Evolutionary conservation across 1,284 basidiomycete genomes (phyloP).

Genomic region (Malassezia caprae): DNA sequence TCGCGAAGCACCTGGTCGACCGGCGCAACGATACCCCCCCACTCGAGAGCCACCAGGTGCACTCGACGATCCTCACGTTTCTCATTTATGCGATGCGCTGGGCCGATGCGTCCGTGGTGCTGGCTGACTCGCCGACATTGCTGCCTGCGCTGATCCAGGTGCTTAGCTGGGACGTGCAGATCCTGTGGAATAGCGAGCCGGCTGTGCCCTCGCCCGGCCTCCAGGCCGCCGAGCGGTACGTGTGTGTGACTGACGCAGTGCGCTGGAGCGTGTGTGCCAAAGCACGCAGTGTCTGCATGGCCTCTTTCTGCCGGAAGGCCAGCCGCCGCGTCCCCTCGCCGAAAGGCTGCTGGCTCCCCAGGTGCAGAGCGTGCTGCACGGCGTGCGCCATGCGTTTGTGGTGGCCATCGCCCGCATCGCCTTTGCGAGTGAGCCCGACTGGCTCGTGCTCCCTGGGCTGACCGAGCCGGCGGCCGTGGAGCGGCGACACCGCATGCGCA

Average conservation of each 20-base stretch:
- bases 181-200: slow-evolving; percentile 21
- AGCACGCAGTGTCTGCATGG: slow-evolving; percentile 28
- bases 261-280: slow-evolving; percentile 28
- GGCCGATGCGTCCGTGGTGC: slow-evolving; percentile 22
- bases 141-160: slow-evolving; percentile 30
- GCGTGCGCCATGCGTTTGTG: slow-evolving; percentile 34
- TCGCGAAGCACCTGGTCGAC: slow-evolving; percentile 34
- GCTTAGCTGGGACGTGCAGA: slow-evolving; percentile 26
- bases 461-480: background rate
- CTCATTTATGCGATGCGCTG: slow-evolving; percentile 23
- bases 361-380: slow-evolving; percentile 34
- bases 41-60: slow-evolving; percentile 20
- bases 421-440: slow-evolving; percentile 33
- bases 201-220: background rate
- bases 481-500: slow-evolving; percentile 4
- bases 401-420: slow-evolving; percentile 31
- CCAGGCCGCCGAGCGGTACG: background rate
- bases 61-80: slow-evolving; percentile 20
- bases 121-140: slow-evolving; percentile 28
- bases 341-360: slow-evolving; percentile 28
- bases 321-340: slow-evolving; percentile 10
- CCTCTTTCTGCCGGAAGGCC: slow-evolving; percentile 19
- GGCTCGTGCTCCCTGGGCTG: slow-evolving; percentile 19
- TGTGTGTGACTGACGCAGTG: background rate
- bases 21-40: slow-evolving; percentile 22